These are phyloP conservation scores for Porcisia hertigi DNA, from an alignment of 208 protist species.

Conservation along the genomic window DNA sequence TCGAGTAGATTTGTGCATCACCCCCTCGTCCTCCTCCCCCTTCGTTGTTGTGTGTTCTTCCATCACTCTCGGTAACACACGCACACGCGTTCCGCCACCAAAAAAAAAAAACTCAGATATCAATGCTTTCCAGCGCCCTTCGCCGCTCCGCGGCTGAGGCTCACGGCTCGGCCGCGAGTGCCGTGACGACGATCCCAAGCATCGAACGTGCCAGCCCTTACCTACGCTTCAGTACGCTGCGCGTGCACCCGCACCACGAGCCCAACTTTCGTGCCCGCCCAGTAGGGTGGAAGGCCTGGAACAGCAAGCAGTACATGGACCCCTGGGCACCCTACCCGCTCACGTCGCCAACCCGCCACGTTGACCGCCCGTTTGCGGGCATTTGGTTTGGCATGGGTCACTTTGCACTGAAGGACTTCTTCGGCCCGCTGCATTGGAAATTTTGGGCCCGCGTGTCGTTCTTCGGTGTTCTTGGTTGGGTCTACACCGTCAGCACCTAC, in stretches of 20 bases:
- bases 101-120: not conserved
- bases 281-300: slow-evolving; percentile 78
- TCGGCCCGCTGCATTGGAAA: slow-evolving; percentile 71
- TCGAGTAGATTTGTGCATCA: too few relatives aligned
- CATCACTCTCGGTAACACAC: not conserved
- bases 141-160: slow-evolving; percentile 51
- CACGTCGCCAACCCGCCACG: slow-evolving; percentile 69
- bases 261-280: slow-evolving; percentile 78
- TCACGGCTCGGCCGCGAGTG: slow-evolving; percentile 18
- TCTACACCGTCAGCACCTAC: slow-evolving; percentile 49
- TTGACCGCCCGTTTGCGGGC: slow-evolving; percentile 58
- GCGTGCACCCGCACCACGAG: slow-evolving; percentile 70
- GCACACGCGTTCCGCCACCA: too few relatives aligned
- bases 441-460: slow-evolving; percentile 62
- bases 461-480: slow-evolving; percentile 53
- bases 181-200: slow-evolving; percentile 56
- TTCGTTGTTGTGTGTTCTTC: not conserved
- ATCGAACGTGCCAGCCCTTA: slow-evolving; percentile 73
- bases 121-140: slow-evolving; percentile 74
- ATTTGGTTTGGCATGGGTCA: slow-evolving; percentile 86
- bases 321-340: slow-evolving; percentile 69
- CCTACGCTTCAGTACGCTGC: slow-evolving; percentile 81
- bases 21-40: not conserved
- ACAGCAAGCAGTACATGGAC: slow-evolving; percentile 67
- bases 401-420: slow-evolving; percentile 84